phyloP scores from a whole-genome alignment of 495 filamentous ascomycete genomes.

The Talaromyces thailandensis region DNA sequence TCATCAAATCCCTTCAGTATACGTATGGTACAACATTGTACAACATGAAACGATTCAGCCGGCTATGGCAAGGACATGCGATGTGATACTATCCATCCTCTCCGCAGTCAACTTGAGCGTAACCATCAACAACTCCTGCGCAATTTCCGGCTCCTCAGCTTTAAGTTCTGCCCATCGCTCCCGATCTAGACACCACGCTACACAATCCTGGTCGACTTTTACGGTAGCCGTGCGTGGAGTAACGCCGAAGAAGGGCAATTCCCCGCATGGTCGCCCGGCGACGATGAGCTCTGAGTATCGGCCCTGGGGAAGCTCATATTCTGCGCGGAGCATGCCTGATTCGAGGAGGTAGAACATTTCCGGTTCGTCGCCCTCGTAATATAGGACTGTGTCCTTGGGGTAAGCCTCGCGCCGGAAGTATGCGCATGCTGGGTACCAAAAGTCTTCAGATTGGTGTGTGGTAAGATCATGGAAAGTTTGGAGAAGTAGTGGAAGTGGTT shows the following conservation, averaged over 20 bases:
- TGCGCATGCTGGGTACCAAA: constrained; percentile 72
- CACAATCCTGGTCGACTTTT: constrained; percentile 66
- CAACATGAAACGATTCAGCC: constrained; percentile 16
- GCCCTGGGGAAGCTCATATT: constrained; percentile 86
- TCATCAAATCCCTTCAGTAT: neutral
- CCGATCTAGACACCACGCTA: constrained; percentile 70
- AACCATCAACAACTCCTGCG: constrained; percentile 74
- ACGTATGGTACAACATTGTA: neutral
- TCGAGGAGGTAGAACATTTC: constrained; percentile 89
- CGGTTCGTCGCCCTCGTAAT: constrained; percentile 58
- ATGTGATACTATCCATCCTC: constrained; percentile 83
- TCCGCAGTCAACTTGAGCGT: constrained; percentile 82
- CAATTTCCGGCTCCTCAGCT: constrained; percentile 60
- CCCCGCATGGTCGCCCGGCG: constrained; percentile 89
- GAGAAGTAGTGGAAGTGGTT: constrained; percentile 82
- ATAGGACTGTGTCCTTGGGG: constrained; percentile 61
- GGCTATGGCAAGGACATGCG: constrained; percentile 31
- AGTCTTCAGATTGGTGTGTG: constrained; percentile 72
- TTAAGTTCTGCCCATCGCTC: constrained; percentile 64
- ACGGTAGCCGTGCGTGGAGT: constrained; percentile 83
- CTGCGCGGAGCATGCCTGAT: constrained; percentile 75
- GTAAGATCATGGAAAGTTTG: constrained; percentile 86
- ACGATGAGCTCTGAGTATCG: constrained; percentile 85
- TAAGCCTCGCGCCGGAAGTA: constrained; percentile 66
- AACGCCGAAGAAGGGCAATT: constrained; percentile 90